Base-by-base conservation (phyloP, 1,284 basidiomycete species). In the Tylopilus orsonianus region DNA sequence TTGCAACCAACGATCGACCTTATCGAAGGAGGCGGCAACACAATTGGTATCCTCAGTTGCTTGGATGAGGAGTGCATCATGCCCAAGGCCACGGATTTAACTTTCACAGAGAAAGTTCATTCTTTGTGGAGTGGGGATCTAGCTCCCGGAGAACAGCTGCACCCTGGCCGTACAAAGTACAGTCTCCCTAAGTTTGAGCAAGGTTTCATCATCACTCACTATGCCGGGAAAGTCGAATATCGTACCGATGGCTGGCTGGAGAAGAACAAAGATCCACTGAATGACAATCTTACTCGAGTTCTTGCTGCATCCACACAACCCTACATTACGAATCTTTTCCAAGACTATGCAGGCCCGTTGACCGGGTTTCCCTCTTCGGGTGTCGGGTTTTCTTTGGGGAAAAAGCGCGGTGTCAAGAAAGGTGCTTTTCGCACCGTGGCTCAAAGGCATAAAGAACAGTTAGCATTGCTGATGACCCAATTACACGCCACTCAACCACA, bases 61-160 rank as follows among this genome's bases (percentile, higher is more conserved):
- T 75, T 99, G 40, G 97, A 99, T 66, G 97, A 99, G 66, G 97
- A 98, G 62, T 99, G 95, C 66, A 99, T 99, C 70, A 99, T 99
- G 96, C 97, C 97, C 37, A 94, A 92, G 69, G 97, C 96, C 3
- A 94, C 90, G 7, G 97, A 99, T 67, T 71, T 84, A 43, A 98
- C 95, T 0, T 98, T 99, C 69, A 96, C 93, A 26, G 87, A 94
- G 68, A 99, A 98, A 71, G 79, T 98, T 2, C 78, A 90, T 59
- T 73, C 77, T 18, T 71, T 91, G 46, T 92, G 89, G 89, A 72
- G 75, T 18, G 71, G 71, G 7, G 75, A 79, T 20, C 55, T 66
- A 34, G 64, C 70, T 5, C 69, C 74, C 5, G 69, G 70, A 8
- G 83, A 85, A 47, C 71, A 74, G n/a, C 69, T 67, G 8, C 90